Percentiles rank a stretch among this genome's conserved stretches.
phyloP scores from a whole-genome alignment of 306 rosid species.

The Sophora flavescens region DNA sequence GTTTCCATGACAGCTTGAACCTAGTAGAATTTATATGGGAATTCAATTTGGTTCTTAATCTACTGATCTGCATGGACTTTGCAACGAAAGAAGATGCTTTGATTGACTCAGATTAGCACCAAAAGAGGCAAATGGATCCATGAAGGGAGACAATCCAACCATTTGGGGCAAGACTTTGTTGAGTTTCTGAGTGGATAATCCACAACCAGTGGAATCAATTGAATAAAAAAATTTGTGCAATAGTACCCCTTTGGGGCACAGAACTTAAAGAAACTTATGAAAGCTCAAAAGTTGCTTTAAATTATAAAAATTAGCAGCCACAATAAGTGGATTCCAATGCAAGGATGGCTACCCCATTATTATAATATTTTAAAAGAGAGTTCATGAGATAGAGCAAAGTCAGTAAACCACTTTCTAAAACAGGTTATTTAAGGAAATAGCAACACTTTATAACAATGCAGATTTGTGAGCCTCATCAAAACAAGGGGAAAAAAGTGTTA shows the following conservation, averaged over 20 bases:
- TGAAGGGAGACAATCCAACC: constrained; percentile 41
- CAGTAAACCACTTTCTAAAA: constrained; percentile 47
- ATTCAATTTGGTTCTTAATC: constrained; percentile 42
- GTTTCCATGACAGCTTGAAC: constrained; percentile 46
- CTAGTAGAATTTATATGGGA: constrained; percentile 44
- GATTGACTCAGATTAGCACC: constrained; percentile 64
- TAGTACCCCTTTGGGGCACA: constrained; percentile 42
- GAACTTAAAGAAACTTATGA: constrained; percentile 29
- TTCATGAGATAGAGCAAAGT: constrained; percentile 49
- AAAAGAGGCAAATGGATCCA: constrained; percentile 41
- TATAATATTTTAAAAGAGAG: constrained; percentile 42
- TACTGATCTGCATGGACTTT: constrained; percentile 43
- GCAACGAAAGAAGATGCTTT: constrained; percentile 27
- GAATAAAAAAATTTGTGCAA: constrained; percentile 49
- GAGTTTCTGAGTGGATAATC: constrained; percentile 65
- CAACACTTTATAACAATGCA: constrained; percentile 38
- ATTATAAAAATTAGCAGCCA: constrained; percentile 42
- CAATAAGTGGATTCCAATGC: constrained; percentile 33
- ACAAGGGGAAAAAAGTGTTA: not conserved
- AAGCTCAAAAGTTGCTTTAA: constrained; percentile 37
- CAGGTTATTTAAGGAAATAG: not conserved
- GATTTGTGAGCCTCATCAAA: constrained; percentile 33
- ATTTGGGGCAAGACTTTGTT: constrained; percentile 49
- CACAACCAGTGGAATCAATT: constrained; percentile 51
- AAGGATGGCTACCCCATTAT: constrained; percentile 33